These are phyloP conservation scores for Zea mays DNA, from an alignment of 176 grass and related monocot species.

Conservation along the genomic window Zm-B73-REFERENCE-NAM-5.0 NC_050105.1:76032501-76033000, in stretches of 20 bases:
- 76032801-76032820: not conserved
- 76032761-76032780: not conserved
- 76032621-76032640: no score
- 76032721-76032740: no score
- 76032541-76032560: no score
- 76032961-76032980: slow-evolving; percentile 21
- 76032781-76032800: not conserved
- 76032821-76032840: not conserved
- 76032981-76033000: not conserved
- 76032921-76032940: slow-evolving; percentile 6
- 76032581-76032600: no score
- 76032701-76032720: no score
- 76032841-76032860: not conserved
- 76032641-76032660: no score
- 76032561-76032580: no score
- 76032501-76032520: no score
- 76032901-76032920: slow-evolving; percentile 11
- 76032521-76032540: no score
- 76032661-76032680: not conserved
- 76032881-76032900: not conserved
- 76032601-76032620: no score
- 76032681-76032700: not conserved
- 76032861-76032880: no score
- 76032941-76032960: slow-evolving; percentile 23
- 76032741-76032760: not conserved